phyloP scores from a whole-genome alignment of 768 basidiomycete species.

The Psilocybe sp. region DNA sequence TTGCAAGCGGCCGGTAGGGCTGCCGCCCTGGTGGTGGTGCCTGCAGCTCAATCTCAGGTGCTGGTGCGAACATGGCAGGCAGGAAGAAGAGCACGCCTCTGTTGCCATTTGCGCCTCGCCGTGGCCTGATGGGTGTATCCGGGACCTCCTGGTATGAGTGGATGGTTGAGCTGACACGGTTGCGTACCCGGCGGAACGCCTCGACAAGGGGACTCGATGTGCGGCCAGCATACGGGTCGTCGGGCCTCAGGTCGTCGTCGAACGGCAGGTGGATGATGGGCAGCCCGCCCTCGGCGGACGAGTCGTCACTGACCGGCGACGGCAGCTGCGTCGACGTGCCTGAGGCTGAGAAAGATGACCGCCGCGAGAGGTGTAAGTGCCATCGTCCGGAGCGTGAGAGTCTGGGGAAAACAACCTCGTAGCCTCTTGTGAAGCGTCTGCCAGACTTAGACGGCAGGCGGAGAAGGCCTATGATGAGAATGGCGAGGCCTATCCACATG shows the following conservation, averaged over 20 bases:
- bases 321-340: slow-evolving; percentile 43
- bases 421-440: slow-evolving; percentile 55
- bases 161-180: slow-evolving; percentile 49
- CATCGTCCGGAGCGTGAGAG: slow-evolving; percentile 70
- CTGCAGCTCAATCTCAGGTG: slow-evolving; percentile 44
- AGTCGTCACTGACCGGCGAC: slow-evolving; percentile 38
- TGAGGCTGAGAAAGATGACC: slow-evolving; percentile 42
- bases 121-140: slow-evolving; percentile 42
- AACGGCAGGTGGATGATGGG: slow-evolving; percentile 65
- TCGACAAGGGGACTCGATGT: slow-evolving; percentile 48
- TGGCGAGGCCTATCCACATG: slow-evolving; percentile 78
- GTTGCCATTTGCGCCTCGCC: slow-evolving; percentile 36
- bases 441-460: slow-evolving; percentile 62
- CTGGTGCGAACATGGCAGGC: slow-evolving; percentile 71
- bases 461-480: slow-evolving; percentile 69
- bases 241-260: slow-evolving; percentile 39
- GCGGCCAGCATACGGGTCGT: slow-evolving; percentile 45
- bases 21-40: slow-evolving; percentile 20
- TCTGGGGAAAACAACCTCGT: slow-evolving; percentile 78
- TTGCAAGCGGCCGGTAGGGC: slow-evolving; percentile 18
- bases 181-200: slow-evolving; percentile 53
- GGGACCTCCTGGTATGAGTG: slow-evolving; percentile 36
- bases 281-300: slow-evolving; percentile 48
- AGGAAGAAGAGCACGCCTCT: slow-evolving; percentile 78
- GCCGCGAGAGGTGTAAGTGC: slow-evolving; percentile 67